Base-by-base conservation (phyloP, 2,329 filamentous ascomycete species). In the Curvularia eragrostidis region DNA sequence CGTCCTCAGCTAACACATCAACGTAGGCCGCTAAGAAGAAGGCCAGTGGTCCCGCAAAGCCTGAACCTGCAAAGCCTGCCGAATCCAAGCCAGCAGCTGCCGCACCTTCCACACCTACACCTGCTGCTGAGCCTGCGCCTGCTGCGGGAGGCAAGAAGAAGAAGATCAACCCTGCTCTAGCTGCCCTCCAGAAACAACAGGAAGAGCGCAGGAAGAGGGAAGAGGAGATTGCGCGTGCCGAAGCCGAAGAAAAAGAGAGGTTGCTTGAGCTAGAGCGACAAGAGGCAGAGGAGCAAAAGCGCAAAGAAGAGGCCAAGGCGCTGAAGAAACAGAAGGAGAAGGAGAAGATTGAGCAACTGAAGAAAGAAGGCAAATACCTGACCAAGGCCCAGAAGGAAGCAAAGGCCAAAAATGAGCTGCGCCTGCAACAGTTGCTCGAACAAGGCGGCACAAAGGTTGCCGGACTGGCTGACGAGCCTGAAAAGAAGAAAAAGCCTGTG, bases 361-460 rank as follows among this genome's bases (percentile, higher is more conserved):
- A 94, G 85, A 91, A 90, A 76, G 91, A 93, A 75, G 91, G 91
- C 75, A 94, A 91, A 72, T 94, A 90, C 78, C 80, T 94, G 71
- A 94, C 91, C 65, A 93, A 94, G 79, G 91, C 91, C 13, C 91
- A 96, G 75, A 91, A 88, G 73, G 90, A 93, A 69, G 90, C 91
- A 72, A 91, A 92, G 79, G 88, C 89, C 23, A 85, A 88, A 69
- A 89, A 91, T 67, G 90, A 94, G 78, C 82, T 88, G 69, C 92
- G 93, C 69, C 79, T 94, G 53, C 89, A 95, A 81, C 91, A 95
- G 78, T 93, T 95, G 90, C 80, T 93, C 65, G 91, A 87, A 51
- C 89, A 89, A 49, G 89, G 89, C 58, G 86, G 91, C 73, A 89
- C 88, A 73, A 86, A 80, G 67, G 80, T 83, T 21, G 80, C 78